Evolutionary conservation across 2,329 filamentous ascomycete species (phyloP).

Genomic region (Fusarium cyanostomum): DNA sequence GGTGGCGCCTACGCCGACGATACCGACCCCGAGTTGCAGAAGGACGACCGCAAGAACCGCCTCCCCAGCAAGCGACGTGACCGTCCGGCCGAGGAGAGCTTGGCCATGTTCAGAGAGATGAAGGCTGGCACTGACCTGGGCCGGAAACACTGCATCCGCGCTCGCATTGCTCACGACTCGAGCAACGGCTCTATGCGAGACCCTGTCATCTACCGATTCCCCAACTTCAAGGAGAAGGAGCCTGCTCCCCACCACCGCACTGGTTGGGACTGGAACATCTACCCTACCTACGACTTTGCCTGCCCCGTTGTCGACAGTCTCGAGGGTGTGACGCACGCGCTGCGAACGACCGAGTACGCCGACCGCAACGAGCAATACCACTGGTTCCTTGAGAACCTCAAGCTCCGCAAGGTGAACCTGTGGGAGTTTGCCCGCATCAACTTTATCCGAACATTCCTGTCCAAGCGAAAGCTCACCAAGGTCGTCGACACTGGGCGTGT

Average conservation of each 20-base stretch:
- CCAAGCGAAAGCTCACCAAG: conserved; percentile 87
- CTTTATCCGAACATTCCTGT: conserved; percentile 83
- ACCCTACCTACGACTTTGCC: conserved; percentile 88
- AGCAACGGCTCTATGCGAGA: conserved; percentile 96
- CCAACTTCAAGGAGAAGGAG: conserved; percentile 65
- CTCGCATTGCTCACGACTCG: conserved; percentile 91
- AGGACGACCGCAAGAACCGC: conserved; percentile 83
- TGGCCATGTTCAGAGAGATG: conserved; percentile 93
- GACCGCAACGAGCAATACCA: conserved; percentile 88
- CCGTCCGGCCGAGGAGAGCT: conserved; percentile 80
- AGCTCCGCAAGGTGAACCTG: conserved; percentile 80
- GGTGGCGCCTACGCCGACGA: conserved; percentile 95
- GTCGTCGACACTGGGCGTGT: conserved; percentile 80
- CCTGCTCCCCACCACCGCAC: conserved; percentile 75
- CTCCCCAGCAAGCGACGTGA: conserved; percentile 85
- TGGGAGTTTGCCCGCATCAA: conserved; percentile 89
- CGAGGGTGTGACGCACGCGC: conserved; percentile 84
- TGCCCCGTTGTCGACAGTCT: conserved; percentile 83
- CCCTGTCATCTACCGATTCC: conserved; percentile 95
- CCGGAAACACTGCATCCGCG: conserved; percentile 87
- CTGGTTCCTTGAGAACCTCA: conserved; percentile 81
- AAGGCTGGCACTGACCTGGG: conserved; percentile 84
- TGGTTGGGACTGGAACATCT: conserved; percentile 82
- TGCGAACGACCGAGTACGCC: conserved; percentile 87
- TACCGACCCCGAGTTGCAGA: conserved; percentile 89